phyloP scores from a whole-genome alignment of 2,329 filamentous ascomycete species.

The Dendryphion nanum region DNA sequence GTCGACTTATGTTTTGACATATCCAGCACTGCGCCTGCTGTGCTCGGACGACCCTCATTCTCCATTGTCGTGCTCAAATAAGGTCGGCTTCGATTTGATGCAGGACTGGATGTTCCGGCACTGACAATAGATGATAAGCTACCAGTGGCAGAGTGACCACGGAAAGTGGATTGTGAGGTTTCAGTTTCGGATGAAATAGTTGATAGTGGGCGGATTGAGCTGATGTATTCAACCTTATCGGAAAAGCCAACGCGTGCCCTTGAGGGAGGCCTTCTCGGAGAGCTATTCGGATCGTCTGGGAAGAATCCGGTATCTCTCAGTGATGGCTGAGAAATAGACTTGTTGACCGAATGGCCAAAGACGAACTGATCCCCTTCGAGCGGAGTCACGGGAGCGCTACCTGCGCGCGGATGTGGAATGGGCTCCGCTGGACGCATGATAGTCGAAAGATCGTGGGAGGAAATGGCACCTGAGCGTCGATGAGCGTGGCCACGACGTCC shows the following conservation, averaged over 20 bases:
- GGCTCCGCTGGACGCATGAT: conserved; percentile 62
- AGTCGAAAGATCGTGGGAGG: conserved; percentile 73
- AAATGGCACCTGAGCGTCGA: conserved; percentile 77
- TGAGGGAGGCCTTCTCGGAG: conserved; percentile 41
- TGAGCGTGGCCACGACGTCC: conserved; percentile 72
- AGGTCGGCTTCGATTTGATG: conserved; percentile 41
- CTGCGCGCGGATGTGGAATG: conserved; percentile 53
- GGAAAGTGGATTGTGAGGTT: conserved; percentile 68
- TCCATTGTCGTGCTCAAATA: conserved; percentile 42
- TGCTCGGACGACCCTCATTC: conserved; percentile 58
- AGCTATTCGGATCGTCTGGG: conserved; percentile 31
- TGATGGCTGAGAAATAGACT: conserved; percentile 41
- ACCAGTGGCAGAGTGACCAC: conserved; percentile 71
- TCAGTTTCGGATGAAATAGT: conserved; percentile 82
- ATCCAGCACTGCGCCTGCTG: conserved; percentile 69
- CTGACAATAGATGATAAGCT: conserved; percentile 79
- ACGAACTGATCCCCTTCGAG: conserved; percentile 46
- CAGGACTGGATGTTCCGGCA: conserved; percentile 50
- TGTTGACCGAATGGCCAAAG: conserved; percentile 36
- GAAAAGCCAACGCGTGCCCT: conserved; percentile 77
- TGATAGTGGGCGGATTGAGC: conserved; percentile 80
- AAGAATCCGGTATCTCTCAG: conserved; percentile 23
- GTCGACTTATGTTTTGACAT: conserved; percentile 19
- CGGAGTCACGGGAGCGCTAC: conserved; percentile 65
- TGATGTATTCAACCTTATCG: conserved; percentile 78